phyloP scores from a whole-genome alignment of 176 grass and related monocot genomes.

The Cenchrus americanus region DNA sequence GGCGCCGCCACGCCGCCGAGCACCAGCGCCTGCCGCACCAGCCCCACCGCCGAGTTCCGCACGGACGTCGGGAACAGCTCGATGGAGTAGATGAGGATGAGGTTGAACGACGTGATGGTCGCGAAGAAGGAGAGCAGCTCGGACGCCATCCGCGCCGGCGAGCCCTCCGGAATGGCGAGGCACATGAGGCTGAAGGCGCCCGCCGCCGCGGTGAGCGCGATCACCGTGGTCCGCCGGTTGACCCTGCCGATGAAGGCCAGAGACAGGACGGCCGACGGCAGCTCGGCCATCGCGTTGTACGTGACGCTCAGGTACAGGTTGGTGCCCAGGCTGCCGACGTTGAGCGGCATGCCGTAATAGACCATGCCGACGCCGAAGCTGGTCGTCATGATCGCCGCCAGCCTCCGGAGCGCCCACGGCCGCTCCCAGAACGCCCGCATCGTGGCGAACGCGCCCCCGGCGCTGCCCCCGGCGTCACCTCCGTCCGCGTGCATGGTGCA shows the following conservation, averaged over 20 bases:
- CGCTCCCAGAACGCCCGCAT: slow-evolving; percentile 56
- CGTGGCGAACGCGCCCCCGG: slow-evolving; percentile 47
- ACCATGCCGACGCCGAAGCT: slow-evolving; percentile 77
- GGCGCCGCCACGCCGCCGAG: slow-evolving; percentile 77
- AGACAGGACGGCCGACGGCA: slow-evolving; percentile 58
- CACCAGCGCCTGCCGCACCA: slow-evolving; percentile 66
- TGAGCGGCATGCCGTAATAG: slow-evolving; percentile 95
- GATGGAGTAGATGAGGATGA: slow-evolving; percentile 70
- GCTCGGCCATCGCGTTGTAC: slow-evolving; percentile 80
- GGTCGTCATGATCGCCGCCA: slow-evolving; percentile 62
- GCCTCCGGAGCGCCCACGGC: slow-evolving; percentile 70
- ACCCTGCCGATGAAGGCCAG: slow-evolving; percentile 56
- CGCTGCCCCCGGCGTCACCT: neutral
- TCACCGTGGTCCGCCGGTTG: slow-evolving; percentile 62
- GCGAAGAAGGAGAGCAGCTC: slow-evolving; percentile 75
- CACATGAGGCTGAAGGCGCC: slow-evolving; percentile 67
- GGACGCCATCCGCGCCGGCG: slow-evolving; percentile 55
- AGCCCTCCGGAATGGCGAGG: slow-evolving; percentile 39
- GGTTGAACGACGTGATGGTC: slow-evolving; percentile 75
- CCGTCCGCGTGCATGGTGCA: slow-evolving; percentile 30
- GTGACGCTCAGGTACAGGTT: slow-evolving; percentile 85
- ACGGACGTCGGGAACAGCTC: slow-evolving; percentile 95
- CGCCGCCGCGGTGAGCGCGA: slow-evolving; percentile 47
- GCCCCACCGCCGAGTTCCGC: slow-evolving; percentile 76
- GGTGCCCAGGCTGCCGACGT: slow-evolving; percentile 81